Evolutionary conservation across 768 basidiomycete species (phyloP), one percentile per base, ranked within the genome.

Genomic region (Aureoboletus auriporus): DNA sequence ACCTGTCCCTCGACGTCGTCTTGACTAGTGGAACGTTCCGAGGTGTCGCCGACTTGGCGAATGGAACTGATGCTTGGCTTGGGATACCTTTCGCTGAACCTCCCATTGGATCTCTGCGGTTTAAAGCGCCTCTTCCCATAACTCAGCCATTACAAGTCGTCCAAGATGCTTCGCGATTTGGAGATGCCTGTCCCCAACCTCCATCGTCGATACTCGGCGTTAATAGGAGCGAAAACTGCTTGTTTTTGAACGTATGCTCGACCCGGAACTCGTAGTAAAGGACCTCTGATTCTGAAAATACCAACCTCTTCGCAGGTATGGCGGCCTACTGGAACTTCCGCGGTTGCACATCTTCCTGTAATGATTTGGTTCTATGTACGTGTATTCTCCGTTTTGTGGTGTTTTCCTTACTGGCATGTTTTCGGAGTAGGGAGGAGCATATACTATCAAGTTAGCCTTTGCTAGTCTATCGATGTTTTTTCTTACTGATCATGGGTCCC

Each of bases 31-130:
- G 80, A 5, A 70, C 64, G 0, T 80, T 80, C 50, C 73, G 71
- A 2, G 80, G 80, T 8, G 52, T 75, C 5, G 48, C 66, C 8
- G 70, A 69, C 11, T 39, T 65, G 20, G 20, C 20, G 0, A 74
- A 75, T 41, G 74, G 73, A 8, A 74, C 74, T 9, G 77, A 83
- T 9, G 69, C 71, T 58, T 86, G 80, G 75, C 69, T 83, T 11
- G 83, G 82, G 4, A 74, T 86, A 30, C 83, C 77, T 1, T 86
- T 70, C 49, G 83, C 80, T 5, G 64, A 75, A 50, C 71, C 82
- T 2, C 84, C 84, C 0, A 54, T 79, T 0, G 82, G 81, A 2
- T 34, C 58, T 7, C 69, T 84, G 38, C 74, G 83, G 3, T 83
- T 86, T 64, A 77, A 76, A 51, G 73, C 76, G 0, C 81, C 84